These are phyloP conservation scores for Plasmodiophora brassicae DNA, from an alignment of 208 protist genomes.

Conservation along the genomic window DNA sequence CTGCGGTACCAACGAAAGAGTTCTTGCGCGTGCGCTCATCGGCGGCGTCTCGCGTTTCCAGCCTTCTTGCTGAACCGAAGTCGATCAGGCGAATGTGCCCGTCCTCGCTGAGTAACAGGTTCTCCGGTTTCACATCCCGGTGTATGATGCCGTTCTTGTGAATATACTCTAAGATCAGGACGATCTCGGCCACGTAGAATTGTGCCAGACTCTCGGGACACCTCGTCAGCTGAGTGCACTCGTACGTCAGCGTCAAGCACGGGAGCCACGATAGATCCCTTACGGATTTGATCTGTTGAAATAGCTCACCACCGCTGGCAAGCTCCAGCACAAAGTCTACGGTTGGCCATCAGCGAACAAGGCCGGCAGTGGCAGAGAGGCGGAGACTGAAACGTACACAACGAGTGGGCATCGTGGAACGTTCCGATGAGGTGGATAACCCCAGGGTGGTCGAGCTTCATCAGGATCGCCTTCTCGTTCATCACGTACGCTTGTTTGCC, in stretches of 20 bases:
- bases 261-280: neutral
- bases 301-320: constrained; percentile 1
- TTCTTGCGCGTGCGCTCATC: neutral
- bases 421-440: neutral
- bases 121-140: constrained; percentile 57
- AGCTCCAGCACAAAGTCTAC: constrained; percentile 23
- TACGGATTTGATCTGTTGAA: neutral
- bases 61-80: neutral
- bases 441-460: neutral
- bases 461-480: constrained; percentile 2
- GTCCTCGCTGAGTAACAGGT: neutral
- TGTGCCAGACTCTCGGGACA: neutral
- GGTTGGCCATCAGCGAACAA: no score
- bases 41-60: neutral
- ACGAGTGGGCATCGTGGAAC: neutral
- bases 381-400: neutral
- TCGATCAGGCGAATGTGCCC: constrained; percentile 8
- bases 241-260: neutral
- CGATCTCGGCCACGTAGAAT: constrained; percentile 7
- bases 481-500: constrained; percentile 1
- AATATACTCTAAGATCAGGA: constrained; percentile 54
- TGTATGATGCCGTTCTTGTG: constrained; percentile 48
- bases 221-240: neutral
- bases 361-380: no score
- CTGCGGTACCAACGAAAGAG: constrained; percentile 26